Conservation (phyloP, 306 rosid species). For the Vigna radiata region DNA sequence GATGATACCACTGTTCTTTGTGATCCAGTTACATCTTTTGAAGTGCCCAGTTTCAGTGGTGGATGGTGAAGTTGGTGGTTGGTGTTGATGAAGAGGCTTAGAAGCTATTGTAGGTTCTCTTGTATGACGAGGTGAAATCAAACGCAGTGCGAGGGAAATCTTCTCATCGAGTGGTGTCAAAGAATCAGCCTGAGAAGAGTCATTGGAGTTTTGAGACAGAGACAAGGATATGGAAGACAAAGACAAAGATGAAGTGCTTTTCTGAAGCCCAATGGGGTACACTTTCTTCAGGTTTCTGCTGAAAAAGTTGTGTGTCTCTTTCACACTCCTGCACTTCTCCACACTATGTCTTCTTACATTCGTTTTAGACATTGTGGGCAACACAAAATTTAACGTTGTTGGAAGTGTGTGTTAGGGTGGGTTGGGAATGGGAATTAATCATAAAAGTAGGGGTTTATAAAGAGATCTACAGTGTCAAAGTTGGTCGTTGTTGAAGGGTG, state of each 20-base stretch:
- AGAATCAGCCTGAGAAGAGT: slow-evolving; percentile 76
- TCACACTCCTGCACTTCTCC: slow-evolving; percentile 60
- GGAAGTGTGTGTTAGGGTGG: slow-evolving; percentile 15
- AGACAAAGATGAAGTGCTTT: slow-evolving; percentile 78
- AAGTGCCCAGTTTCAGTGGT: slow-evolving; percentile 58
- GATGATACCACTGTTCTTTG: slow-evolving; percentile 73
- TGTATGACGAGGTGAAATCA: slow-evolving; percentile 58
- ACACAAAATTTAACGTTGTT: not conserved
- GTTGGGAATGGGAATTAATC: slow-evolving; percentile 29
- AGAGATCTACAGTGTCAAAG: not conserved
- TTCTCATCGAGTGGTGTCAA: slow-evolving; percentile 71
- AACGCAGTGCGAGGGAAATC: slow-evolving; percentile 74
- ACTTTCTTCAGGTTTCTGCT: slow-evolving; percentile 78
- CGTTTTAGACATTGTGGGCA: slow-evolving; percentile 59
- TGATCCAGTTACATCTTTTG: slow-evolving; percentile 90
- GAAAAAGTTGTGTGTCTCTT: slow-evolving; percentile 60
- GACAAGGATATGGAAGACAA: slow-evolving; percentile 78
- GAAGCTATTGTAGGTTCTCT: slow-evolving; percentile 57
- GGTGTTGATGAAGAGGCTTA: slow-evolving; percentile 53
- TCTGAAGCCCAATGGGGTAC: slow-evolving; percentile 92
- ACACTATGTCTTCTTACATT: slow-evolving; percentile 64
- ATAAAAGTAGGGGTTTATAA: slow-evolving; percentile 41
- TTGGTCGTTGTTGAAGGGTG: slow-evolving; percentile 88
- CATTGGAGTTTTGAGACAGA: slow-evolving; percentile 88
- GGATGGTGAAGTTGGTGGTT: slow-evolving; percentile 14